Base-by-base conservation (phyloP, 2,329 filamentous ascomycete species). In the Sclerotinia subarctica region DNA sequence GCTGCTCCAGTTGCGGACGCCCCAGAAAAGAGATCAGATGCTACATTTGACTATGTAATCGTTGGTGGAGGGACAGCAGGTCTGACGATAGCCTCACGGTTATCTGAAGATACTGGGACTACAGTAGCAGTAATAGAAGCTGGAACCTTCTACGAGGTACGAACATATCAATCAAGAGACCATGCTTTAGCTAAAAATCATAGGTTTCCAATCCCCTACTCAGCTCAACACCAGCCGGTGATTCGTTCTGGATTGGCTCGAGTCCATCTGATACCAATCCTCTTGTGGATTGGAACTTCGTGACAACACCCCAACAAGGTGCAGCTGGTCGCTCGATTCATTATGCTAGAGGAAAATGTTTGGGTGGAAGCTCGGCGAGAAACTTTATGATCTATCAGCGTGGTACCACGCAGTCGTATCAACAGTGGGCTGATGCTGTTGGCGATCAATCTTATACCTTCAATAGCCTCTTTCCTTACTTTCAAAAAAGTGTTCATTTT, bases 81-180 rank as follows among this genome's bases (percentile, higher is more conserved):
- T 6, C 76, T 82, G 6, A 77, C 79, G 1, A 74, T 82, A 24
- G 81, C 81, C 5, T 75, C 75, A 35, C 77, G 81, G 6, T 75
- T 83, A n/a, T 60, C 92, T 35, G 86, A 92, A 78, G 94, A 94
- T 78, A 83, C 60, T 8, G 26, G 44, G 5, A 52, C 69, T 19
- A 69, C 49, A 42, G 70, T 73, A 32, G 71, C 70, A 24, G 69
- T 72, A 0, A 58, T 73, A 10, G 70, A 73, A 60, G 71, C 70
- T 6, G 72, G 70, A 1, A 53, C 21, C 17, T 68, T 56, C 52
- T 51, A 51, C 17, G 15, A 66, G 54, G n/a, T 52, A 64, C 46
- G 49, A 29, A 21, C 1, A 13, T 19, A 32, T 19, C n/a, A n/a
- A 38, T 7, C 35, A 66, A 26, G 19, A 38, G 17, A 64, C 5